Conservation (phyloP, 495 filamentous ascomycete species). For the Aeminium ludgeri region DNA sequence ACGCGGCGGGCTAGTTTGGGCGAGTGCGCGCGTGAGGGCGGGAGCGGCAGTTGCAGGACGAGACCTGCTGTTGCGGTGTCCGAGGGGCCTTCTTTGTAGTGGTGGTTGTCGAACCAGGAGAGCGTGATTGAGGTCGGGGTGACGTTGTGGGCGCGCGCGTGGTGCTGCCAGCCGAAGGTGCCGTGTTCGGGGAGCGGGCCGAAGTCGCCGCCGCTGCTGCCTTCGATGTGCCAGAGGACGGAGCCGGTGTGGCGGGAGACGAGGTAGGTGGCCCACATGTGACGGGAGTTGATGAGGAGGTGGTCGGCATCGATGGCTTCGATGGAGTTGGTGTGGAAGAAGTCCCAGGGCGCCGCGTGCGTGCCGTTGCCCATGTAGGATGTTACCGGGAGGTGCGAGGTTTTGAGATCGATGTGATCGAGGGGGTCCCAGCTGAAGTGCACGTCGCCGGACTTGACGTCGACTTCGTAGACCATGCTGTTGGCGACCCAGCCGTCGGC, state of each 20-base stretch:
- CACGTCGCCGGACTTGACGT: slow-evolving; percentile 8
- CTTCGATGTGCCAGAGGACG: slow-evolving; percentile 30
- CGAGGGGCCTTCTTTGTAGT: slow-evolving; percentile 2
- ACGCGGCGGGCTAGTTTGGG: not conserved
- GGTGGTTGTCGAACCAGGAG: slow-evolving; percentile 14
- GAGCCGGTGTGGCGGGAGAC: slow-evolving; percentile 23
- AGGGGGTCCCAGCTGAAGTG: slow-evolving; percentile 13
- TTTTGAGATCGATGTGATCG: slow-evolving; percentile 5
- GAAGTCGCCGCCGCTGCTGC: slow-evolving; percentile 30
- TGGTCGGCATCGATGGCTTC: slow-evolving; percentile 28
- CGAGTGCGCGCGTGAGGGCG: not conserved
- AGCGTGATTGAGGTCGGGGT: slow-evolving; percentile 2
- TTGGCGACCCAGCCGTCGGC: slow-evolving; percentile 12
- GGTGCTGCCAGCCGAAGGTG: slow-evolving; percentile 15
- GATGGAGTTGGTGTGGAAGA: slow-evolving; percentile 33
- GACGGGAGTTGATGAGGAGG: slow-evolving; percentile 26
- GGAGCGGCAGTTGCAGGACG: slow-evolving; percentile 5
- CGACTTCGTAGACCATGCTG: slow-evolving; percentile 14
- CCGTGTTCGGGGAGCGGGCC: slow-evolving; percentile 16
- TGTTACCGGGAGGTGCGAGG: not conserved
- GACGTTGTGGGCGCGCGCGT: slow-evolving; percentile 8
- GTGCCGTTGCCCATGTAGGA: slow-evolving; percentile 1
- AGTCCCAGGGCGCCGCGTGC: slow-evolving; percentile 27
- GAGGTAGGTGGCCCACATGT: slow-evolving; percentile 26
- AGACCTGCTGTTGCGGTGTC: slow-evolving; percentile 4